These are phyloP conservation scores for Xerocomellus intermedius DNA, from an alignment of 768 basidiomycete species.

Conservation along the genomic window DNA sequence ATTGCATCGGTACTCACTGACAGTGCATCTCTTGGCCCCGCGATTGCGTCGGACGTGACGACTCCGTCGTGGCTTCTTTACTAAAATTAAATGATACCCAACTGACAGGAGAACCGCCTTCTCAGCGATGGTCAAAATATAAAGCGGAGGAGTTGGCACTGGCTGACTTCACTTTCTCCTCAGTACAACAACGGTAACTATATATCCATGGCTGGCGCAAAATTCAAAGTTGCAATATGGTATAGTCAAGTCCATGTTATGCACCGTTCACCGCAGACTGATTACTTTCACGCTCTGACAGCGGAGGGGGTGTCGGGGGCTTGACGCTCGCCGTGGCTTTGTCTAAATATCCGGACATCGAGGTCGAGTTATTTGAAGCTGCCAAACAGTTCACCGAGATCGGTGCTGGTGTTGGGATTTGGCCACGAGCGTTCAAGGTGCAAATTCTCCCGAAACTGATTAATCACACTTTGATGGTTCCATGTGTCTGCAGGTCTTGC, in stretches of 20 bases:
- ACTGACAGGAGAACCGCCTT: not conserved
- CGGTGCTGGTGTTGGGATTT: conserved; percentile 60
- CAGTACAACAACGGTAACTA: not conserved
- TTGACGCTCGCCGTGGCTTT: conserved; percentile 38
- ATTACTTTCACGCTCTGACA: conserved; percentile 7
- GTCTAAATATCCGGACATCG: conserved; percentile 47
- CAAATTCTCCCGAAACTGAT: not conserved
- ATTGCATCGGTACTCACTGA: conserved; percentile 19
- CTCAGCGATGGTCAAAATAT: not conserved
- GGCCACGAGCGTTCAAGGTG: conserved; percentile 36
- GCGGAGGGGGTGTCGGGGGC: conserved; percentile 44
- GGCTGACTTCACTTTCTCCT: not conserved
- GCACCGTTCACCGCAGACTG: not conserved
- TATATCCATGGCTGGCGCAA: conserved; percentile 13
- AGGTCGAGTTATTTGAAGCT: conserved; percentile 56
- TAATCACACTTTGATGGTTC: not conserved
- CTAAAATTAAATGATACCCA: conserved; percentile 2
- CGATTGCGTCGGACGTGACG: conserved; percentile 24
- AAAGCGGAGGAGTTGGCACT: not conserved
- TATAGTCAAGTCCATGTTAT: conserved; percentile 2
- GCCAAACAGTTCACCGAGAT: conserved; percentile 49
- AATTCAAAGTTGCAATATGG: conserved; percentile 32
- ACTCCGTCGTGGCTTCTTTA: not conserved
- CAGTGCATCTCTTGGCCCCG: conserved; percentile 3
- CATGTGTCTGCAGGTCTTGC: conserved; percentile 17